Percentiles rank a stretch among this genome's conserved stretches.
phyloP scores from a whole-genome alignment of 2,329 filamentous ascomycete genomes.

The Albifimbria verrucaria region DNA sequence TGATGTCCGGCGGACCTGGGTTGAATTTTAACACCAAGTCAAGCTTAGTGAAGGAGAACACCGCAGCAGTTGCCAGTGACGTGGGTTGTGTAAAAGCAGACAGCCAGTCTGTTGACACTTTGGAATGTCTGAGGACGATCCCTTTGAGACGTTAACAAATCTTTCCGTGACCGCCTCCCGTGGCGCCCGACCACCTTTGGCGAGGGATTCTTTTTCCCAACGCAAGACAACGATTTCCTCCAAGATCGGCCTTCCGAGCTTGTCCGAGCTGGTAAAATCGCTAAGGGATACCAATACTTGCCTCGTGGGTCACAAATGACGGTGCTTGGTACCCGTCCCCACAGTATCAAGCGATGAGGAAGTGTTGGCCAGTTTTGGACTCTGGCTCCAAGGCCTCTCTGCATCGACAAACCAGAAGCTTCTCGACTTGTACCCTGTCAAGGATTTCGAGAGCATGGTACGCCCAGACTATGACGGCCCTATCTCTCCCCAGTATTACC shows the following conservation, averaged over 20 bases:
- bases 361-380: background rate
- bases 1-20: background rate
- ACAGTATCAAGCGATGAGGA: background rate
- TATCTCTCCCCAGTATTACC: background rate
- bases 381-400: background rate
- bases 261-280: background rate
- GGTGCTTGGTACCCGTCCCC: background rate
- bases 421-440: background rate
- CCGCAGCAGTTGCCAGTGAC: background rate
- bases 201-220: background rate
- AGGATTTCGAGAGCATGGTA: background rate
- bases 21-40: background rate
- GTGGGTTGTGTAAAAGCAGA: background rate
- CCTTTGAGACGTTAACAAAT: background rate
- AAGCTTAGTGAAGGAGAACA: background rate
- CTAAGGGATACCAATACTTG: background rate
- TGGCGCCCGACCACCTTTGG: background rate
- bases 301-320: background rate
- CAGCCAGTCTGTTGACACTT: background rate
- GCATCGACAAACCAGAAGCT: background rate
- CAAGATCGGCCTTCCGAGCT: background rate
- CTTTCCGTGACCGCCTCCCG: background rate
- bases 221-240: background rate
- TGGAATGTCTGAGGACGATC: background rate
- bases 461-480: background rate